phyloP scores from a whole-genome alignment of 768 basidiomycete species.

The Nidula microcarpa region DNA sequence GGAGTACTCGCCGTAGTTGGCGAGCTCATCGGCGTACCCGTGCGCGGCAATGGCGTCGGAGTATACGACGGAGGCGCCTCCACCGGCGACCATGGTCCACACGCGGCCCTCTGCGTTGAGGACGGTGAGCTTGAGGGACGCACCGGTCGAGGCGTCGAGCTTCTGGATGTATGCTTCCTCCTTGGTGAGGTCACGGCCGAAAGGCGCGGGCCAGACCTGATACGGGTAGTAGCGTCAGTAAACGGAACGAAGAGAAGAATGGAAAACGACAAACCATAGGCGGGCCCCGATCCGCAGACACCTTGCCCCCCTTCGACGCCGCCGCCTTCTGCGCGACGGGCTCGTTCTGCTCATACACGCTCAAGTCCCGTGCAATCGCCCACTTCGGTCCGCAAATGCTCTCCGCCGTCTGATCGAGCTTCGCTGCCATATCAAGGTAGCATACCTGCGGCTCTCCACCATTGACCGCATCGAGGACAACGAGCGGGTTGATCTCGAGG shows the following conservation, averaged over 20 bases:
- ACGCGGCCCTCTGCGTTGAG: slow-evolving; percentile 92
- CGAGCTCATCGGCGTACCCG: slow-evolving; percentile 95
- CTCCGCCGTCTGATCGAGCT: slow-evolving; percentile 99
- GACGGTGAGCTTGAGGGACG: slow-evolving; percentile 97
- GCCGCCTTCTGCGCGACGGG: slow-evolving; percentile 36
- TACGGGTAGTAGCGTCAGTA: too few relatives aligned
- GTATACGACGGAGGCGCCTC: slow-evolving; percentile 72
- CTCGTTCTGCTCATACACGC: slow-evolving; percentile 56
- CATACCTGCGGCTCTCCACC: slow-evolving; percentile 74
- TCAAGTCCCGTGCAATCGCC: slow-evolving; percentile 92
- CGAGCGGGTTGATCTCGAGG: slow-evolving; percentile 98
- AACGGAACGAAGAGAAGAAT: neutral
- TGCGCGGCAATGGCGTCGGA: slow-evolving; percentile 85
- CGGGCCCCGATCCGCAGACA: slow-evolving; percentile 90
- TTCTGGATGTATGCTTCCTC: slow-evolving; percentile 99
- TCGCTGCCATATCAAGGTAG: slow-evolving; percentile 99
- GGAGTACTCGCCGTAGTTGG: slow-evolving; percentile 99
- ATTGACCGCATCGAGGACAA: slow-evolving; percentile 80
- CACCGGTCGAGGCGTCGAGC: slow-evolving; percentile 94
- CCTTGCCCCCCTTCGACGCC: slow-evolving; percentile 41
- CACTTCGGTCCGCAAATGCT: slow-evolving; percentile 98
- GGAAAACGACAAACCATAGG: slow-evolving; percentile 68
- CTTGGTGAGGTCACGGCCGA: slow-evolving; percentile 96
- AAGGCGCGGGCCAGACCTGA: slow-evolving; percentile 85
- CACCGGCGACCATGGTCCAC: slow-evolving; percentile 99